These are phyloP conservation scores for Corchorus olitorius DNA, from an alignment of 345 rosid genomes.

Conservation along the genomic window DNA sequence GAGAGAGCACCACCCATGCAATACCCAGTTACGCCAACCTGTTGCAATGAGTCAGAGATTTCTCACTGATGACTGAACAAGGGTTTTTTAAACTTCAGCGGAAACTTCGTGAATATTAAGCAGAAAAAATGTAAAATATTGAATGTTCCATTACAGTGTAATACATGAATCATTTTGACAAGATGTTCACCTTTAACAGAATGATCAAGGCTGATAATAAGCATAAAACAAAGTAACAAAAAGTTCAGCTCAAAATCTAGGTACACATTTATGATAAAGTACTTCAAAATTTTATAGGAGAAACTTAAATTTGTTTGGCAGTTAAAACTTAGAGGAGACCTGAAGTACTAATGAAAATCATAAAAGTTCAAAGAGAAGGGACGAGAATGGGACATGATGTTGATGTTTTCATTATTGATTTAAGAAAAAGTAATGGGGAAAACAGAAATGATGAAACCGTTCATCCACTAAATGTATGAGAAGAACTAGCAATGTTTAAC, in stretches of 20 bases:
- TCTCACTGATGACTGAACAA: not conserved
- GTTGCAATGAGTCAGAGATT: slow-evolving; percentile 21
- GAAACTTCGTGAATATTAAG: not conserved
- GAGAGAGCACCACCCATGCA: slow-evolving; percentile 97
- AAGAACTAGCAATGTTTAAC: not conserved
- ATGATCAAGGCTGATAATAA: too few relatives aligned
- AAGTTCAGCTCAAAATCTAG: not conserved
- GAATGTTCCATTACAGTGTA: not conserved
- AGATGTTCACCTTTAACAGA: not conserved
- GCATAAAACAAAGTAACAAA: not conserved
- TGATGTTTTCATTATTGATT: not conserved
- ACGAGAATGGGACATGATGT: not conserved
- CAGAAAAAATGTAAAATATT: not conserved
- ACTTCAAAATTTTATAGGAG: not conserved
- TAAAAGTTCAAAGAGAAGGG: not conserved
- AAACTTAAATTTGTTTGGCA: not conserved
- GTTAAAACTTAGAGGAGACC: slow-evolving; percentile 1
- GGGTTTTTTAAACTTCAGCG: not conserved
- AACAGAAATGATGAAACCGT: not conserved
- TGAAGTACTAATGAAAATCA: not conserved
- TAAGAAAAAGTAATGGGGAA: not conserved
- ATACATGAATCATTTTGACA: not conserved
- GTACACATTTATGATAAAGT: not conserved
- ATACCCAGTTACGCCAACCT: slow-evolving; percentile 96
- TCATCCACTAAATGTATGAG: not conserved